phyloP scores from a whole-genome alignment of 2,329 filamentous ascomycete genomes.

The Monilinia vaccinii-corymbosi region DNA sequence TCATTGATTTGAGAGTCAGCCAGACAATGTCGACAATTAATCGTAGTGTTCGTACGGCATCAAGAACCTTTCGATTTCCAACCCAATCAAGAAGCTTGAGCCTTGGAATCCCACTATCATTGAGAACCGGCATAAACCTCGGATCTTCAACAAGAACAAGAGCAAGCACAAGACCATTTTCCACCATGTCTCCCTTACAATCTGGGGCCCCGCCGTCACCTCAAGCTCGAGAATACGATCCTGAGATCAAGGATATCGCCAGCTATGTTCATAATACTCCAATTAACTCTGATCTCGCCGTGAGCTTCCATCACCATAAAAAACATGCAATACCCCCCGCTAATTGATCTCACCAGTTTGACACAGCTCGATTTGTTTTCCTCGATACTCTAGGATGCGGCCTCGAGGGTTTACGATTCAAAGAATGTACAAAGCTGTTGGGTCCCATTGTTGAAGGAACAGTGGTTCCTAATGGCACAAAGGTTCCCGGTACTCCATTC shows the following conservation, averaged over 20 bases:
- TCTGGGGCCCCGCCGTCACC: constrained; percentile 40
- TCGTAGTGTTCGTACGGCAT: constrained; percentile 27
- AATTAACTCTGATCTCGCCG: constrained; percentile 85
- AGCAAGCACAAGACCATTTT: constrained; percentile 25
- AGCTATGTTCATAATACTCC: constrained; percentile 88
- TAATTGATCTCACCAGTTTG: constrained; percentile 50
- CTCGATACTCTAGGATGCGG: constrained; percentile 95
- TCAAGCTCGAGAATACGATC: constrained; percentile 61
- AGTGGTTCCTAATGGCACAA: constrained; percentile 81
- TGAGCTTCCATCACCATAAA: constrained; percentile 41
- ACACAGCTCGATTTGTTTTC: constrained; percentile 94
- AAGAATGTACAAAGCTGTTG: constrained; percentile 90
- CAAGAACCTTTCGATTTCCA: constrained; percentile 24
- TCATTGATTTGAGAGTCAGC: not conserved
- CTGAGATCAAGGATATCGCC: constrained; percentile 92
- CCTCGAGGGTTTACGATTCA: constrained; percentile 89
- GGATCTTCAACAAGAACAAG: constrained; percentile 15
- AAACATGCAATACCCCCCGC: constrained; percentile 10
- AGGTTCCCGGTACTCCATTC: constrained; percentile 85
- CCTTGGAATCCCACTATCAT: constrained; percentile 23
- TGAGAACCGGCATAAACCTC: constrained; percentile 18
- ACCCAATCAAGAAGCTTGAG: constrained; percentile 25
- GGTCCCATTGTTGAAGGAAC: constrained; percentile 89
- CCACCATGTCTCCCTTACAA: constrained; percentile 30
- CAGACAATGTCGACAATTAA: constrained; percentile 28